phyloP scores from a whole-genome alignment of 164 flowering plant genomes.

The Pachysandra terminalis region DNA sequence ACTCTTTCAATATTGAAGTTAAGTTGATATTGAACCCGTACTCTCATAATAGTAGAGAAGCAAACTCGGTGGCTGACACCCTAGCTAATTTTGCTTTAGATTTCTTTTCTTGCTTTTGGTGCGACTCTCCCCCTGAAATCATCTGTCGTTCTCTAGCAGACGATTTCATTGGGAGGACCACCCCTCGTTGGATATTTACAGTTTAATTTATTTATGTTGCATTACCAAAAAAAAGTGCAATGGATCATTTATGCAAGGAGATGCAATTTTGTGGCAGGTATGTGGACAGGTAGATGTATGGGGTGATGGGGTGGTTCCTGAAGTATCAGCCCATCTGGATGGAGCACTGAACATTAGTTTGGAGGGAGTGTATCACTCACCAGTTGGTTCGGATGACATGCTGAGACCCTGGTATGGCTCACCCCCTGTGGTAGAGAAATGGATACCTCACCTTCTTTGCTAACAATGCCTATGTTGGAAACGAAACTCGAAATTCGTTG shows the following conservation, averaged over 20 bases:
- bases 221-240: too few species aligned
- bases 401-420: conserved; percentile 92
- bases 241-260: neutral
- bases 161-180: too few species aligned
- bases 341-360: conserved; percentile 79
- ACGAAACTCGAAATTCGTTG: neutral
- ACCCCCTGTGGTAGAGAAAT: conserved; percentile 62
- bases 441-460: conserved; percentile 65
- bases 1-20: neutral
- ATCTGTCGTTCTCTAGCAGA: too few species aligned
- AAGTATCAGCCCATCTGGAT: conserved; percentile 73
- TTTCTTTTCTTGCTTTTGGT: too few species aligned
- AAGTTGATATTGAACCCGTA: neutral
- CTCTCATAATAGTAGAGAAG: neutral
- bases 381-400: conserved; percentile 84
- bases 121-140: too few species aligned
- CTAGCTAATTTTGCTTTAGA: too few species aligned
- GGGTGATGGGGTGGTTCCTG: conserved; percentile 97
- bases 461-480: conserved; percentile 4
- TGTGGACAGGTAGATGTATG: conserved; percentile 85
- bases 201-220: too few species aligned
- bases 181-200: too few species aligned
- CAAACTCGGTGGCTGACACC: too few species aligned
- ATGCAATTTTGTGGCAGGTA: conserved; percentile 44
- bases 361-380: conserved; percentile 89